Base-by-base conservation (phyloP, 345 rosid genomes). In the Brassica rapa region DNA sequence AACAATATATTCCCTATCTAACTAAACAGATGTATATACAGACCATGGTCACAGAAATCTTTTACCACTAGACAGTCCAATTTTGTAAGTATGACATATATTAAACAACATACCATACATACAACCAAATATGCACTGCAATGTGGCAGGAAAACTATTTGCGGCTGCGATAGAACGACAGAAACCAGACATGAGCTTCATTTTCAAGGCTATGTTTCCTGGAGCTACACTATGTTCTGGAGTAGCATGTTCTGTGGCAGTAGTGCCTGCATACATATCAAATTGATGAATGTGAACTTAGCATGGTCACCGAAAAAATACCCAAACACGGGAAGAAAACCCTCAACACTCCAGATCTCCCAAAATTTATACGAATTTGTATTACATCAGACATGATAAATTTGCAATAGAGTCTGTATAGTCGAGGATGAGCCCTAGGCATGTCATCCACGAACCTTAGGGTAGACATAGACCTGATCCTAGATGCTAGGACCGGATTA, bases 51-150 rank as follows among this genome's bases (percentile, higher is more conserved):
- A 73, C 5, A 68, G 6, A 62, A 60, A 30, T 4, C 5, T 49
- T 49, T 60, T 14, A 33, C 46, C 59, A 51, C 30, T 32, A 69
- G 57, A 68, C 67, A 55, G 30, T 35, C 11, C 66, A 68, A 16
- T 37, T 73, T 10, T 25, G 37, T 62, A 14, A 11, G 25, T 49
- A 74, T 21, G 71, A 57, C 70, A 67, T 57, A 43, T 35, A 39
- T 32, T 59, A 59, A 71, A 62, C 12, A 46, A 51, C 77, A 35
- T 94, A 90, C 98, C 97, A 84, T 82, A 89, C 79, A 94, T 94
- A 86, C 97, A 92, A 43, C 93, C 92, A 86, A 94, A 94, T 71
- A 92, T 94, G 85, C 98, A 92, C 82, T 92, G 98, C 88, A 94
- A 85, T 70, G 98, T 89, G 64, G 87, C 88, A 41, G 98, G 98